Evolutionary conservation across 2,329 filamentous ascomycete genomes (phyloP), one percentile per base, ranked within the genome.

Genomic region (Cercospora janseana): DNA sequence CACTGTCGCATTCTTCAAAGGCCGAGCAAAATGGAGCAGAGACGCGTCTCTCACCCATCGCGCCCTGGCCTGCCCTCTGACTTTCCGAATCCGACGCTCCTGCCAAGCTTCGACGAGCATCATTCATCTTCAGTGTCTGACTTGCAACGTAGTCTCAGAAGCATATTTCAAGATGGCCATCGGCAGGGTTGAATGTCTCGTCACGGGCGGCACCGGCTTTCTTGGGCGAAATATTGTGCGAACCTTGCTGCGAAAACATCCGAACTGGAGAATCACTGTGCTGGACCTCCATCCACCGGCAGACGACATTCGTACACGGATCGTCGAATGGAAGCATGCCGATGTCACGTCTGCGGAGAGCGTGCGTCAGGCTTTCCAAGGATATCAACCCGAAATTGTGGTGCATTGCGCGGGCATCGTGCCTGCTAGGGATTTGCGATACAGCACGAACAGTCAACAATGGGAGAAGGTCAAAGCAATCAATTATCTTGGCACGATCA

Each of bases 401-500:
- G 85, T 97, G 63, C 92, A 98, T 71, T 95, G 91, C 2, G 93
- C 92, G 15, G 79, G 71, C 69, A 62, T 73, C 3, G 69, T 72
- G 12, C 70, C 72, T 0, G 55, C 66, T 1, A 68, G 72, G 16
- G 47, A 60, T 15, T 52, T 56, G 34, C 65, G 74, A 18, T 76
- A 77, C 60, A 67, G 61, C 41, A 68, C 60, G 46, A 64, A 63
- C 27, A 59, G 63, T 2, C 59, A 61, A 40, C 67, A 71, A 69
- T 63, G 63, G 75, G 77, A 79, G 13, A 71, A 88, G 27, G 86
- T 93, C 68, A 81, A 81, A 62, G 85, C 83, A 68, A 87, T 97
- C 66, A 98, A 97, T 69, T 85, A 95, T 45, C 85, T 89, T 44
- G 92, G 92, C 44, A 96, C 93, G 10, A 77, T 77, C 58, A 83